Evolutionary conservation across 257 asterid species (phyloP).

Genomic region (Nicotiana attenuata): DNA sequence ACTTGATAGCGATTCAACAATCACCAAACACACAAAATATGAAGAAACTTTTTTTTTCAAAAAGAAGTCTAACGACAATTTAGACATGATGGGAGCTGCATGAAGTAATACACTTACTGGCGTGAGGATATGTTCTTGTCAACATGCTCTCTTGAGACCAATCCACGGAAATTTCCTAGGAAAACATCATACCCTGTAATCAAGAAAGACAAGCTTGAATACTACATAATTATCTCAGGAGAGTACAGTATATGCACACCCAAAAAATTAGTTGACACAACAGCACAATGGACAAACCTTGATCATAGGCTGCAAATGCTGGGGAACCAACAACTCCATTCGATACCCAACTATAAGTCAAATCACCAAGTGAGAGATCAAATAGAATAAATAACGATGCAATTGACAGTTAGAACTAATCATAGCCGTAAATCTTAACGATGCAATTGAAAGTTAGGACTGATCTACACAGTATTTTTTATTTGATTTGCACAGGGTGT

Average conservation of each 20-base stretch:
- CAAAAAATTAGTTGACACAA: neutral
- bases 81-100: neutral
- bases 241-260: neutral
- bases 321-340: conserved; percentile 99
- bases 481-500: no score
- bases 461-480: neutral
- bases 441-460: neutral
- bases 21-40: neutral
- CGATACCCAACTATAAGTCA: conserved; percentile 81
- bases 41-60: neutral
- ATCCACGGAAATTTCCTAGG: conserved; percentile 92
- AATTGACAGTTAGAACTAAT: neutral
- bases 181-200: conserved; percentile 88
- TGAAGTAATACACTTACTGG: conserved; percentile 48
- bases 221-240: neutral
- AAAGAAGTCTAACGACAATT: neutral
- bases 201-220: conserved; percentile 14
- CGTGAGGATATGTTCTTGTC: conserved; percentile 72
- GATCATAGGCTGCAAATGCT: conserved; percentile 99
- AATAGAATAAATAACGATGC: conserved; percentile 10
- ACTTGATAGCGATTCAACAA: neutral
- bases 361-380: conserved; percentile 1
- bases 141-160: conserved; percentile 87
- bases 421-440: neutral
- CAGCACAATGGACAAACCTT: conserved; percentile 49